A percentile compares a stretch with the other conserved stretches of the same genome.
Conservation (phyloP, 495 filamentous ascomycete species). For the Penicillium mononematosum region DNA sequence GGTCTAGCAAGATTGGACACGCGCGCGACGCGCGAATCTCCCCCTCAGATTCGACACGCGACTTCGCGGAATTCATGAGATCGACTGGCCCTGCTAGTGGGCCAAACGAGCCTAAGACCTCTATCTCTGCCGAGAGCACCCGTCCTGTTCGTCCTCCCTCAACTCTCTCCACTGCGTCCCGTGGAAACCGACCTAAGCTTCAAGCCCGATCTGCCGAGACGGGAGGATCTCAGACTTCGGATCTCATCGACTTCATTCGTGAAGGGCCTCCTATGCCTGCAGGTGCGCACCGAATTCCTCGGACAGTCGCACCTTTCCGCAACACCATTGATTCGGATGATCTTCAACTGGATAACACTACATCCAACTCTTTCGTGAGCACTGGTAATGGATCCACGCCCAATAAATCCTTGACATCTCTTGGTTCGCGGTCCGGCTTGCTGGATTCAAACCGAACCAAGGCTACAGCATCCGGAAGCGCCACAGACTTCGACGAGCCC, state of each 20-base stretch:
- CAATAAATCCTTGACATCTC: slow-evolving; percentile 49
- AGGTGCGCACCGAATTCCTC: slow-evolving; percentile 67
- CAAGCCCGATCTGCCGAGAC: slow-evolving; percentile 72
- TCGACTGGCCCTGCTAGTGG: slow-evolving; percentile 59
- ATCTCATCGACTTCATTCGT: slow-evolving; percentile 92
- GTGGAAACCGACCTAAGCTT: slow-evolving; percentile 43
- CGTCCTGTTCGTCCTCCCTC: slow-evolving; percentile 25
- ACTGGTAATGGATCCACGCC: slow-evolving; percentile 43
- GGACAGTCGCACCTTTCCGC: slow-evolving; percentile 80
- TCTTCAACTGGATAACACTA: slow-evolving; percentile 44
- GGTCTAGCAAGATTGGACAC: slow-evolving; percentile 37
- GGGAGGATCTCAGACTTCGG: slow-evolving; percentile 65
- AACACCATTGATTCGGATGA: slow-evolving; percentile 84
- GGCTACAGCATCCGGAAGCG: slow-evolving; percentile 15
- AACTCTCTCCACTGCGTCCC: slow-evolving; percentile 5
- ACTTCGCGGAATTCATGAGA: slow-evolving; percentile 84
- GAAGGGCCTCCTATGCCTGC: slow-evolving; percentile 64
- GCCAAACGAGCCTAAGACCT: background rate
- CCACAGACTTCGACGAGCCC: slow-evolving; percentile 26
- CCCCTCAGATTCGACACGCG: slow-evolving; percentile 61
- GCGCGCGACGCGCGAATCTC: slow-evolving; percentile 64
- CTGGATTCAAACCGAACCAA: slow-evolving; percentile 42
- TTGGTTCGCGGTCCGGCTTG: slow-evolving; percentile 59
- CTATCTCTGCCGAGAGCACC: slow-evolving; percentile 19
- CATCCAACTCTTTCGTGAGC: slow-evolving; percentile 41